Percentiles rank a stretch among this genome's conserved stretches.
Evolutionary conservation across 2,329 filamentous ascomycete species (phyloP).

Genomic region (Cladosporium velox): DNA sequence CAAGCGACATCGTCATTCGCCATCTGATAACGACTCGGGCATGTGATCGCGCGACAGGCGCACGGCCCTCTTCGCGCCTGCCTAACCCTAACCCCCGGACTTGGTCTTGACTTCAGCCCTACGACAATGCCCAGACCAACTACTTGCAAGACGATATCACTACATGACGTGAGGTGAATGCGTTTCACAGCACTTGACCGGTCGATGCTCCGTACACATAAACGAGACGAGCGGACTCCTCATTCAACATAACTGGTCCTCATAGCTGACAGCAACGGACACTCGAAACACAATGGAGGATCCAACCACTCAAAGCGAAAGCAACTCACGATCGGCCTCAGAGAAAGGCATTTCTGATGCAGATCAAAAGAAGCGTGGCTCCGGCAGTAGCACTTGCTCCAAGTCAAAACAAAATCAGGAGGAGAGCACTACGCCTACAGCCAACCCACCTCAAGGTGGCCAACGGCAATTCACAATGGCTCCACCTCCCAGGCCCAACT

Average conservation of each 20-base stretch:
- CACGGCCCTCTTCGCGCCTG: not conserved
- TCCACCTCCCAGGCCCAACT: constrained; percentile 12
- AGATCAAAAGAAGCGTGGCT: not conserved
- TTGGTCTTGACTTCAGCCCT: constrained; percentile 8
- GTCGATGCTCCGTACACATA: not conserved
- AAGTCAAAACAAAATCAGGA: not conserved
- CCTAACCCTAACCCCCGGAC: constrained; percentile 1
- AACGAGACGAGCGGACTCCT: not conserved
- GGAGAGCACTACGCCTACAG: not conserved
- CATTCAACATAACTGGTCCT: not conserved
- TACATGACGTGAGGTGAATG: not conserved
- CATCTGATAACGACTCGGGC: not conserved
- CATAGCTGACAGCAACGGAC: not conserved
- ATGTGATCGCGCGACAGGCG: not conserved
- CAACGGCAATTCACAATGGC: not conserved
- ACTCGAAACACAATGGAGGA: constrained; percentile 5
- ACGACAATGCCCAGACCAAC: not conserved
- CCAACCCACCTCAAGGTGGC: not conserved
- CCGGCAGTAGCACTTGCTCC: not conserved
- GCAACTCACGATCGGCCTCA: not conserved
- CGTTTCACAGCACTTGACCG: not conserved
- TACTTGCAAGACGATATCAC: not conserved
- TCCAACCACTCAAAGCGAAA: not conserved
- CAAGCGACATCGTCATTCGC: not conserved
- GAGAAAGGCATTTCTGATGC: not conserved